Percentiles rank a stretch among this genome's conserved stretches.
These are phyloP conservation scores for Deinandra increscens DNA, from an alignment of 129 eudicot species.

Conservation along the genomic window DNA sequence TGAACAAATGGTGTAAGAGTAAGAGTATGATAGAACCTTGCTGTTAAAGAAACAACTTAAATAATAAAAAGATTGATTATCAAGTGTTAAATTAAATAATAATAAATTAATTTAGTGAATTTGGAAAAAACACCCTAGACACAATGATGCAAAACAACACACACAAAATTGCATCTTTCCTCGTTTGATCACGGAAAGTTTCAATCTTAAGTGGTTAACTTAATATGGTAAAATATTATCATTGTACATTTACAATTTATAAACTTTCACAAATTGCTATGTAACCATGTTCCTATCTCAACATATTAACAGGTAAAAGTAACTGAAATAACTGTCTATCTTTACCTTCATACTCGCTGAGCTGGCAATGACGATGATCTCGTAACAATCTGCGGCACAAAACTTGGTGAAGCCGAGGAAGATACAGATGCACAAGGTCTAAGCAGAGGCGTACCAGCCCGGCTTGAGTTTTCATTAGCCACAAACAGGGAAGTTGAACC, in stretches of 20 bases:
- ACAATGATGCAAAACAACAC: background rate
- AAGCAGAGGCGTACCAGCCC: constrained; percentile 84
- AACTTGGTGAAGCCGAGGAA: constrained; percentile 35
- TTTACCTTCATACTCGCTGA: constrained; percentile 29
- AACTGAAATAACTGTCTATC: background rate
- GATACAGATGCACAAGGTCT: constrained; percentile 61
- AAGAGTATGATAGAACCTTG: too few relatives aligned
- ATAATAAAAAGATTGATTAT: too few relatives aligned
- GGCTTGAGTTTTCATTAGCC: constrained; percentile 54
- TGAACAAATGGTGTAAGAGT: too few relatives aligned
- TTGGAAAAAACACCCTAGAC: too few relatives aligned
- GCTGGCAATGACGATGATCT: constrained; percentile 64
- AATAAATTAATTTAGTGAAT: too few relatives aligned
- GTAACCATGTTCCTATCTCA: constrained; percentile 16
- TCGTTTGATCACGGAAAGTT: constrained; percentile 5
- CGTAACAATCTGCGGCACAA: constrained; percentile 33
- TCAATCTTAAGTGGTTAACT: constrained; percentile 21
- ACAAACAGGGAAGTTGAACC: constrained; percentile 21
- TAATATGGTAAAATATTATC: constrained; percentile 11
- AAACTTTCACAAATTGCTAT: constrained; percentile 16
- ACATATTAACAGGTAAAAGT: constrained; percentile 24
- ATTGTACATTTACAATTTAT: constrained; percentile 26
- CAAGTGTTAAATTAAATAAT: too few relatives aligned
- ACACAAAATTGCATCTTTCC: constrained; percentile 25
- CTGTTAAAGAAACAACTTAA: too few relatives aligned